Conservation (phyloP, 2,329 filamentous ascomycete species). For the Harringtonia lauricola region DNA sequence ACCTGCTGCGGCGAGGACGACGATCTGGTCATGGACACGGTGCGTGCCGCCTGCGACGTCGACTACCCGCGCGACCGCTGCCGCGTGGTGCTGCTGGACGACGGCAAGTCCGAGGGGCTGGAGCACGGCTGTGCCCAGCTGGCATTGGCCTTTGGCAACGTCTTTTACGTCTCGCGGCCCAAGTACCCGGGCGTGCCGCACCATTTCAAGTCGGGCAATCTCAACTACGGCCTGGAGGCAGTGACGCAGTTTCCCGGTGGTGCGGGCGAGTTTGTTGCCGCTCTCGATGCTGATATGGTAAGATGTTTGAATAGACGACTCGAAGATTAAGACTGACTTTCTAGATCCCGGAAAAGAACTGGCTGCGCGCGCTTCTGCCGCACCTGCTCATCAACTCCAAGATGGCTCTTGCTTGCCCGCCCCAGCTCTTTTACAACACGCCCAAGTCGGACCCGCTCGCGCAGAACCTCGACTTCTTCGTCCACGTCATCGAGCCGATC, state of each 20-base stretch:
- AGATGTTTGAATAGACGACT: neutral
- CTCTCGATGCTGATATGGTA: slow-evolving; percentile 55
- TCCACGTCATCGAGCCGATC: slow-evolving; percentile 39
- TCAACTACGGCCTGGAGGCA: slow-evolving; percentile 47
- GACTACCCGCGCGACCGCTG: slow-evolving; percentile 43
- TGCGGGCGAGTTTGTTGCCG: slow-evolving; percentile 47
- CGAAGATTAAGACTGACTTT: no score
- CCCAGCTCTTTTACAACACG: slow-evolving; percentile 53
- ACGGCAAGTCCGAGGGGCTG: slow-evolving; percentile 35
- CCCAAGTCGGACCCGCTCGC: slow-evolving; percentile 46
- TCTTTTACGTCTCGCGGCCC: slow-evolving; percentile 40
- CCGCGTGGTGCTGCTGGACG: slow-evolving; percentile 44
- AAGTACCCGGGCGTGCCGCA: slow-evolving; percentile 37
- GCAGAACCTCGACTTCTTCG: slow-evolving; percentile 47
- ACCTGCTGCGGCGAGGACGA: slow-evolving; percentile 47
- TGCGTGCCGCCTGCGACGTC: slow-evolving; percentile 39
- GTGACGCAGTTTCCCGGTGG: slow-evolving; percentile 40
- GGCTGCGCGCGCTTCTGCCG: slow-evolving; percentile 48
- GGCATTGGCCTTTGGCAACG: slow-evolving; percentile 31
- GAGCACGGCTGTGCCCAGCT: slow-evolving; percentile 22
- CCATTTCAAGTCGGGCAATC: slow-evolving; percentile 54
- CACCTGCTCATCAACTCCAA: slow-evolving; percentile 46
- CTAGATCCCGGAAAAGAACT: slow-evolving; percentile 47
- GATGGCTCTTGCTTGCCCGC: slow-evolving; percentile 47
- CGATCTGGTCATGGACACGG: slow-evolving; percentile 44